Conservation (phyloP, 768 basidiomycete species). For the Tylopilus sp. region DNA sequence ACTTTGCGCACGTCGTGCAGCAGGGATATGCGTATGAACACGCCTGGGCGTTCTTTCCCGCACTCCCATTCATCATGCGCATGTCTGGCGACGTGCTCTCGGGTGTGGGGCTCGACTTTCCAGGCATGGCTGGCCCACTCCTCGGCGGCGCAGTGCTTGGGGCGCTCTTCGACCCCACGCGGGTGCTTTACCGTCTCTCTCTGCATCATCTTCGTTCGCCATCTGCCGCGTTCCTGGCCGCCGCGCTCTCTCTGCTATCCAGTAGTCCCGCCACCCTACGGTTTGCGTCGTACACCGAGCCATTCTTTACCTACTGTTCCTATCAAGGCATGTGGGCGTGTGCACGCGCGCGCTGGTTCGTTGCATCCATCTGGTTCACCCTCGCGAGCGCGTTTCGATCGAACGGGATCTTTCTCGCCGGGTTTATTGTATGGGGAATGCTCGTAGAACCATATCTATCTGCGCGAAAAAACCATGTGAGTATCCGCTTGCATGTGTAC, state of each 20-base stretch:
- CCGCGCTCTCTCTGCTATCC: constrained; percentile 70
- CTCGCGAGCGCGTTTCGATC: constrained; percentile 68
- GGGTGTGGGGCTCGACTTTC: background rate
- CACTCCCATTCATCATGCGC: constrained; percentile 54
- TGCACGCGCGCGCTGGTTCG: constrained; percentile 42
- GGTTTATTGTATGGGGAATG: constrained; percentile 76
- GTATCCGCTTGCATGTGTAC: constrained; percentile 9
- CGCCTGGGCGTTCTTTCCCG: constrained; percentile 86
- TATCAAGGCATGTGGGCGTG: constrained; percentile 48
- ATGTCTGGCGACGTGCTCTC: constrained; percentile 26
- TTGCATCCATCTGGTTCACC: constrained; percentile 59
- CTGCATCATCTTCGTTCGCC: constrained; percentile 52
- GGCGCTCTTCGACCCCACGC: constrained; percentile 40
- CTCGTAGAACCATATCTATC: constrained; percentile 52
- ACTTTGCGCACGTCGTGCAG: constrained; percentile 69
- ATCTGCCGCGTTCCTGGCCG: constrained; percentile 56
- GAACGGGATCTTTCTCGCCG: constrained; percentile 73
- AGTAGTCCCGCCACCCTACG: constrained; percentile 76
- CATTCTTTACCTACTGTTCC: constrained; percentile 79
- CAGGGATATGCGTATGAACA: constrained; percentile 66
- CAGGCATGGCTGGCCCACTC: constrained; percentile 28
- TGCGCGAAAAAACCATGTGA: constrained; percentile 28
- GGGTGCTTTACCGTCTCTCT: constrained; percentile 56
- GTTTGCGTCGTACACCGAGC: constrained; percentile 76
- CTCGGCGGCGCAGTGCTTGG: constrained; percentile 37